A percentile compares a stretch with the other conserved stretches of the same genome.
phyloP scores from a whole-genome alignment of 495 filamentous ascomycete genomes.

The Penicillium paradoxum region DNA sequence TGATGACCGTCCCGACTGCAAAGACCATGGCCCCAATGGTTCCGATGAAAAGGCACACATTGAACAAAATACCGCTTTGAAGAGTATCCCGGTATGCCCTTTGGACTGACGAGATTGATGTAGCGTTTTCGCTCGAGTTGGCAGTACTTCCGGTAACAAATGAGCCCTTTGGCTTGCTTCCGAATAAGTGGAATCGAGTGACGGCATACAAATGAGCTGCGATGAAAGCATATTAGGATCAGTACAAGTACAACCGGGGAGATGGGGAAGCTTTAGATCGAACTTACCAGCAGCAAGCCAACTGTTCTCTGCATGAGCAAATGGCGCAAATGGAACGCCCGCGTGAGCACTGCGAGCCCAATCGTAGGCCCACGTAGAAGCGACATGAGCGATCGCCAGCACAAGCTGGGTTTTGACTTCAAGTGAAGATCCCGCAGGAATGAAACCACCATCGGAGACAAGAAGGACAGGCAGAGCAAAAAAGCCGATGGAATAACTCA shows the following conservation, averaged over 20 bases:
- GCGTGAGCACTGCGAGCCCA: slow-evolving; percentile 9
- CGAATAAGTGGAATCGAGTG: slow-evolving; percentile 25
- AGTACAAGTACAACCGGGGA: not conserved
- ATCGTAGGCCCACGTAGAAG: slow-evolving; percentile 26
- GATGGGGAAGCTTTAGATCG: too few species aligned
- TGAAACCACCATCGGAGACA: slow-evolving; percentile 7
- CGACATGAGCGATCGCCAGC: slow-evolving; percentile 14
- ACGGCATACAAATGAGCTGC: slow-evolving; percentile 28
- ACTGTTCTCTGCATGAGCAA: slow-evolving; percentile 33
- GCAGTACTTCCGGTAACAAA: slow-evolving; percentile 36
- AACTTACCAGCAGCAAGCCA: slow-evolving; percentile 31
- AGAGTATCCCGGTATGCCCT: slow-evolving; percentile 15
- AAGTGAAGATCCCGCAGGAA: slow-evolving; percentile 10
- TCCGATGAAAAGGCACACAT: slow-evolving; percentile 13
- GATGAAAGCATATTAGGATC: not conserved
- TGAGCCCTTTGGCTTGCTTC: slow-evolving; percentile 32
- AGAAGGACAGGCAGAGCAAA: slow-evolving; percentile 21
- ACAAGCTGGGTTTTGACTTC: slow-evolving; percentile 14
- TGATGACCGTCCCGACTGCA: not conserved
- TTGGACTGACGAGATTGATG: slow-evolving; percentile 6
- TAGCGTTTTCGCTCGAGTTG: slow-evolving; percentile 24
- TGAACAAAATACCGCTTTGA: slow-evolving; percentile 23
- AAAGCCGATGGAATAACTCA: slow-evolving; percentile 19
- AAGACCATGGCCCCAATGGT: slow-evolving; percentile 11
- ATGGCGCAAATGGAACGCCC: slow-evolving; percentile 16